These are phyloP conservation scores for Apium graveolens DNA, from an alignment of 129 eudicot species.

Conservation along the genomic window DNA sequence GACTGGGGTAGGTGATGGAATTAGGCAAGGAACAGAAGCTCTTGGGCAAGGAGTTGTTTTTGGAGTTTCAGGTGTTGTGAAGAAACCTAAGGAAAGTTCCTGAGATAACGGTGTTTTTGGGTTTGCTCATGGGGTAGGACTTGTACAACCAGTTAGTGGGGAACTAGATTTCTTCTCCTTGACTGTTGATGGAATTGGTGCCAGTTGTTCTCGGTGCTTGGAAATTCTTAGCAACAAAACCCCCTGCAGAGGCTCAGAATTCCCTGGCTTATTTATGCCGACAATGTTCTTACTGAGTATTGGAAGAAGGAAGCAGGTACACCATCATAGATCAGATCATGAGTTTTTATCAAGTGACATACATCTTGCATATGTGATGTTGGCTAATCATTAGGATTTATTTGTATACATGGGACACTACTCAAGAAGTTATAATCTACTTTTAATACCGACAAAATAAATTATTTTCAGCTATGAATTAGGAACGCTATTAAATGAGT, in stretches of 20 bases:
- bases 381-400: neutral
- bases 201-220: constrained; percentile 86
- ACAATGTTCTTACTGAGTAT: constrained; percentile 74
- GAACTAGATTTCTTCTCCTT: constrained; percentile 91
- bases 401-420: neutral
- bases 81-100: constrained; percentile 88
- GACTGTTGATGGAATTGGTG: constrained; percentile 96
- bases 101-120: constrained; percentile 93
- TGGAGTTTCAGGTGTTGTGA: constrained; percentile 90
- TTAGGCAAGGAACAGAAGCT: constrained; percentile 96
- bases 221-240: constrained; percentile 70
- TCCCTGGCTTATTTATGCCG: constrained; percentile 81
- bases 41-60: constrained; percentile 95
- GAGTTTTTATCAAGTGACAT: neutral
- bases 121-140: constrained; percentile 96
- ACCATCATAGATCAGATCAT: neutral
- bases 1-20: constrained; percentile 93
- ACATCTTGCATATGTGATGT: neutral
- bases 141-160: constrained; percentile 95
- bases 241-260: constrained; percentile 61
- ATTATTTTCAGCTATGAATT: neutral
- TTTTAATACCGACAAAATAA: neutral
- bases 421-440: neutral
- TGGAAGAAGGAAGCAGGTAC: constrained; percentile 90
- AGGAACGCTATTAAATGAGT: neutral